Evolutionary conservation across 2,329 filamentous ascomycete genomes (phyloP).

Genomic region (Alternaria sp.): DNA sequence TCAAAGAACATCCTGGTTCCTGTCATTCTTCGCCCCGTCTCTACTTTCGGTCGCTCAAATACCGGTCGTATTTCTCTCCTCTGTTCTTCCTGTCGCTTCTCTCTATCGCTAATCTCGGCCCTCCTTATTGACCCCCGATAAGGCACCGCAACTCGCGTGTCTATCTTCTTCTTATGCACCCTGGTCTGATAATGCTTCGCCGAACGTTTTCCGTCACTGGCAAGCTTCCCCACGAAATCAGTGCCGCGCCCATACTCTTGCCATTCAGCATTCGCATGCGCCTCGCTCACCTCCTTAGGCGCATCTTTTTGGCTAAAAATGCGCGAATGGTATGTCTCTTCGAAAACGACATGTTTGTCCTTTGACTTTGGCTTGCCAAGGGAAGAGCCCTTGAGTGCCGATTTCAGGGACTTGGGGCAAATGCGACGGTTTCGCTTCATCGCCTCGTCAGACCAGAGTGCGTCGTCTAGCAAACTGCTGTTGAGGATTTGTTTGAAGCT

Average conservation of each 20-base stretch:
- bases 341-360: background rate
- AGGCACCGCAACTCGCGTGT: background rate
- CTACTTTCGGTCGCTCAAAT: background rate
- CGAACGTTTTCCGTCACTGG: background rate
- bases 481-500: background rate
- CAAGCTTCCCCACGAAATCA: background rate
- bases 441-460: background rate
- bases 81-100: background rate
- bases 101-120: background rate
- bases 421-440: background rate
- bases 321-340: background rate
- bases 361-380: background rate
- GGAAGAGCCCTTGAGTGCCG: background rate
- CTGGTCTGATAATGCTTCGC: background rate
- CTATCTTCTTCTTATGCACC: background rate
- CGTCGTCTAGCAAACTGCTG: background rate
- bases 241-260: background rate
- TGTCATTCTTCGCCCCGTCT: no score
- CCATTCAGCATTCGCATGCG: background rate
- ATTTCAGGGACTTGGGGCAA: background rate
- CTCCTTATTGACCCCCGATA: background rate
- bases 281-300: background rate
- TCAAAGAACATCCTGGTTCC: background rate
- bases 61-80: background rate
- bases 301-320: background rate